Base-by-base conservation (phyloP, 495 filamentous ascomycete species). In the Hypoxylon subgilvum region DNA sequence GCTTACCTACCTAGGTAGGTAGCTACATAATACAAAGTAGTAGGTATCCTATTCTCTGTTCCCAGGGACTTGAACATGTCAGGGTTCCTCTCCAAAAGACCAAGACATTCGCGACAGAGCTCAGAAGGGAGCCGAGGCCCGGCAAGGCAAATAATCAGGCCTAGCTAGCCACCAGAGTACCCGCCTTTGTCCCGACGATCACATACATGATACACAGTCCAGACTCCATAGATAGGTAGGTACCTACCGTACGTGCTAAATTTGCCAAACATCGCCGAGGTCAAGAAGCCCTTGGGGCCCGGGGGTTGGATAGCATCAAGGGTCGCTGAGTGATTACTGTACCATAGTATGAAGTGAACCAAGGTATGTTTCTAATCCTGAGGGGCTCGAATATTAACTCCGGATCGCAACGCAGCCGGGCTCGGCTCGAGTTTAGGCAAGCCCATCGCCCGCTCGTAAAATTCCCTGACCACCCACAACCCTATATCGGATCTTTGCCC, bases 361-460 rank as follows among this genome's bases (percentile, higher is more conserved):
- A 39, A 38, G 13, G n/a, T n/a, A 27, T 22, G 28, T 50, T 55
- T 54, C 32, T 54, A 51, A n/a, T 46, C 48, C 50, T 44, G 54
- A 55, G 48, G 54, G 44, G 14, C n/a, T n/a, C 22, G 34, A 50
- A 30, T 10, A 41, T 44, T 59, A 64, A 64, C 61, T 64, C 61
- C 54, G 54, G 54, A 21, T 64, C 50, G 54, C 35, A 59, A 51
- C 49, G 50, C 43, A 59, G 38, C 54, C 49, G 50, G 54, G 53
- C 30, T 59, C 54, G 49, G 54, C 40, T 53, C 55, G 50, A 59
- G 50, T 59, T 64, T 55, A 52, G 61, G 44, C 54, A 64, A 59
- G 44, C 36, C 45, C 34, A 19, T 31, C 31, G 36, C 59, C n/a
- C 41, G 47, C 54, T 32, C 53, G n/a, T n/a, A n/a, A 40, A 40